Base-by-base conservation (phyloP, 1,139 yeast genomes). In the Pichia sp. region DNA sequence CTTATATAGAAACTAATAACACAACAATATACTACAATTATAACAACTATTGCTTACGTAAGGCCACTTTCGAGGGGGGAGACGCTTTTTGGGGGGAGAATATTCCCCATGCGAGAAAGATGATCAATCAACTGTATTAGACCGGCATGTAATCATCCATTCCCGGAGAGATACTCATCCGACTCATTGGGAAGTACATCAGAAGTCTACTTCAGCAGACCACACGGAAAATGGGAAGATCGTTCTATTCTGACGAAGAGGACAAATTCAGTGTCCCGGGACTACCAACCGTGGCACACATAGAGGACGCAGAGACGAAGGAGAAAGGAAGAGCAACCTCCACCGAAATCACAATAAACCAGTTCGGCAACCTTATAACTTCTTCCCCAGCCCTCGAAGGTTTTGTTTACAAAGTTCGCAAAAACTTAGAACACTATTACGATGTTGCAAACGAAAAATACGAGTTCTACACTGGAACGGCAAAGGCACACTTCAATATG, bases 171-270 rank as follows among this genome's bases (percentile, higher is more conserved):
- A 3, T 19, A 19, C 23, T 19, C 3, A 19, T 3, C 3, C 23
- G 23, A 19, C 23, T 19, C 23, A 19, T 2, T 19, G 3, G 3
- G 23, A 19, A 19, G 23, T 19, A 19, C 3, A 19, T 31, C 34
- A 31, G 34, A 31, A 31, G 11, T 3, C 15, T 36, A 13, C 15
- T 36, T n/a, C 40, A 36, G n/a, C n/a, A 11, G 40, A 36, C 34
- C 10, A 36, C 3, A 5, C 40, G n/a, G 15, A 36, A 11, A 45
- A 56, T 49, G 53, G 59, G 44, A 52, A 72, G 84, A 67, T 69
- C 75, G 0, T 81, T 81, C 63, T 81, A 81, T 60, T 76, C 75
- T 59, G 81, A 80, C 61, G 83, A 80, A 57, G 82, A 78, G 57
- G 70, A 69, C 40, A 67, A 73, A 46, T 61, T 72, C 34, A 73